Base-by-base conservation (phyloP, 306 rosid species). In the Sphenostylis stenocarpa region DNA sequence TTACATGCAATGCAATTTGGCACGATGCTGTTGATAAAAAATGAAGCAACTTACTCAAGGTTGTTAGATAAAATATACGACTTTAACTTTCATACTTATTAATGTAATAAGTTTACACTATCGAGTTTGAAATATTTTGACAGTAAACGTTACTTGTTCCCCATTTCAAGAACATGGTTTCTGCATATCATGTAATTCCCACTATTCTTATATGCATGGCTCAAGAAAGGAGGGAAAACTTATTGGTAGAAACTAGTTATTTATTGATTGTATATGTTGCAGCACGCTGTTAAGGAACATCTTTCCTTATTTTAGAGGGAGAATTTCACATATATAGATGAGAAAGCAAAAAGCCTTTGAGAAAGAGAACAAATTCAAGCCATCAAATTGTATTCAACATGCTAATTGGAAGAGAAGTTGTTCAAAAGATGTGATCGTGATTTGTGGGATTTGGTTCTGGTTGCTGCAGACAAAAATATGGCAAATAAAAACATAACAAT, bases 371-470 rank as follows among this genome's bases (percentile, higher is more conserved):
- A 64, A 38, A 38, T 44, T 39, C 26, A 26, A 52, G 67, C 9
- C 28, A 31, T 57, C 7, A 69, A 51, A 26, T 20, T 43, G 29
- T 31, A 61, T 77, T 67, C 60, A 57, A 78, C 39, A 9, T 45
- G 38, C 28, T 44, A 38, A 69, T 52, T 20, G 29, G 56, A 78
- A 23, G 29, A 78, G 47, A 29, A 41, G 33, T 47, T 21, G 28
- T 61, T 61, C 43, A 48, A 63, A 79, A 79, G 62, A 78, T 66
- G 21, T 67, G 75, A 67, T 70, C 77, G 9, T 26, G 60, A 33
- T 21, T 82, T 44, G 36, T 23, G 62, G 74, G 81, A 82, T 70
- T 76, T 76, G 70, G 62, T 76, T 69, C 24, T 41, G 39, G 45
- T 52, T 63, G 69, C 43, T 52, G 45, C 62, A 10, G 70, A 70